These are phyloP conservation scores for Seiridium unicorne DNA, from an alignment of 2,329 filamentous ascomycete species.

Conservation along the genomic window DNA sequence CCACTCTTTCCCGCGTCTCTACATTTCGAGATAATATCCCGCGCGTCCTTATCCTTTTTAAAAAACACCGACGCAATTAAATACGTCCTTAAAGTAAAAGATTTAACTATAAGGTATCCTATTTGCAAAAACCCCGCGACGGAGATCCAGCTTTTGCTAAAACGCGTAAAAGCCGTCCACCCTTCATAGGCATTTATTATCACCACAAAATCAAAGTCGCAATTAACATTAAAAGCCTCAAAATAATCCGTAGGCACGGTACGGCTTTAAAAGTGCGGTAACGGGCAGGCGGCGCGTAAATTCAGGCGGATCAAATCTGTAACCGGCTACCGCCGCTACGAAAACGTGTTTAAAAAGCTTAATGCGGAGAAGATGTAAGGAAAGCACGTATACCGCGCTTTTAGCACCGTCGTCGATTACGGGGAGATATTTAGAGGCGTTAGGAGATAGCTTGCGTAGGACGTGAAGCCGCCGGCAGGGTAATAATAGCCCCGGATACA, in stretches of 20 bases:
- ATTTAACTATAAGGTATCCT: conserved; percentile 14
- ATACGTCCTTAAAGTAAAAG: conserved; percentile 11
- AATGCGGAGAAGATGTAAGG: conserved; percentile 30
- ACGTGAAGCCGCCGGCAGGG: conserved; percentile 19
- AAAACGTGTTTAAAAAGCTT: conserved; percentile 16
- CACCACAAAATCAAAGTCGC: background rate
- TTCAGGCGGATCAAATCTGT: conserved; percentile 29
- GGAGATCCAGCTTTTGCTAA: conserved; percentile 12
- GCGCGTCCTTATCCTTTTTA: conserved; percentile 27
- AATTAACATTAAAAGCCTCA: background rate
- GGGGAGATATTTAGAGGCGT: conserved; percentile 22
- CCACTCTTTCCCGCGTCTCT: conserved; percentile 24
- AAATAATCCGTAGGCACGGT: conserved; percentile 13
- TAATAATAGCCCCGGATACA: conserved; percentile 8
- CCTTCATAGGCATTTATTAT: conserved; percentile 15
- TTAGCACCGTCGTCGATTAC: conserved; percentile 27
- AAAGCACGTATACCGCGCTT: conserved; percentile 29
- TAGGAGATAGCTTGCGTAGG: conserved; percentile 16
- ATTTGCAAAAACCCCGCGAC: background rate
- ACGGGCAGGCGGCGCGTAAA: conserved; percentile 19
- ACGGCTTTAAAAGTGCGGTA: conserved; percentile 4
- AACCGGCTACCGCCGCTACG: conserved; percentile 22
- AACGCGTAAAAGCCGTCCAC: background rate
- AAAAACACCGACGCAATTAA: conserved; percentile 7
- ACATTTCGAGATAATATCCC: conserved; percentile 22